phyloP scores from a whole-genome alignment of 1,284 basidiomycete genomes.

The Fomes fomentarius region DNA sequence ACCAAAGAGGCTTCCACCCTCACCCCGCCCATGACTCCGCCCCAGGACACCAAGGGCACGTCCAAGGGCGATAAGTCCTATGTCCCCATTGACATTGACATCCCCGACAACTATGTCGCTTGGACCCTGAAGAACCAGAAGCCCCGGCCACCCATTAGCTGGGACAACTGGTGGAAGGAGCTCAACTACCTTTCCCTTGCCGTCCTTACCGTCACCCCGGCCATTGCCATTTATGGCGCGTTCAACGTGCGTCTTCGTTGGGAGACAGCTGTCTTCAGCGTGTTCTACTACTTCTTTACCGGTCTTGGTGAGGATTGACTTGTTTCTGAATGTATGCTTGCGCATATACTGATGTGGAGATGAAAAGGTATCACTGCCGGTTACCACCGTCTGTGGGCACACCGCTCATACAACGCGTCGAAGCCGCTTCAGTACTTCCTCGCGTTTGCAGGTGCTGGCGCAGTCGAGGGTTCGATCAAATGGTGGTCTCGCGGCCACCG shows the following conservation, averaged over 20 bases:
- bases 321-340: not conserved
- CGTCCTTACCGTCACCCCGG: slow-evolving; percentile 75
- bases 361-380: slow-evolving; percentile 73
- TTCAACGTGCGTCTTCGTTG: slow-evolving; percentile 60
- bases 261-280: slow-evolving; percentile 73
- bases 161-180: slow-evolving; percentile 69
- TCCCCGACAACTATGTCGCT: slow-evolving; percentile 90
- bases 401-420: slow-evolving; percentile 90
- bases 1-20: slow-evolving; percentile 29
- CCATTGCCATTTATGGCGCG: slow-evolving; percentile 72
- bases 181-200: slow-evolving; percentile 62
- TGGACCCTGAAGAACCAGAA: slow-evolving; percentile 81
- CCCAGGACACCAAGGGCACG: slow-evolving; percentile 8
- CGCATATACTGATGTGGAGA: not conserved
- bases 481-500: slow-evolving; percentile 97
- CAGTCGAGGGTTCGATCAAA: slow-evolving; percentile 89
- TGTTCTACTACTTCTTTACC: slow-evolving; percentile 86
- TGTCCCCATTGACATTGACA: slow-evolving; percentile 65
- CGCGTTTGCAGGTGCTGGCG: slow-evolving; percentile 80
- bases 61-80: slow-evolving; percentile 34
- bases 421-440: slow-evolving; percentile 79
- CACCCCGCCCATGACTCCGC: slow-evolving; percentile 31
- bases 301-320: slow-evolving; percentile 61
- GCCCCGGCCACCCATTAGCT: slow-evolving; percentile 76
- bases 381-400: slow-evolving; percentile 94